Conservation (phyloP, 192 early-diverging fungal species). For the Podila epicladia region DNA sequence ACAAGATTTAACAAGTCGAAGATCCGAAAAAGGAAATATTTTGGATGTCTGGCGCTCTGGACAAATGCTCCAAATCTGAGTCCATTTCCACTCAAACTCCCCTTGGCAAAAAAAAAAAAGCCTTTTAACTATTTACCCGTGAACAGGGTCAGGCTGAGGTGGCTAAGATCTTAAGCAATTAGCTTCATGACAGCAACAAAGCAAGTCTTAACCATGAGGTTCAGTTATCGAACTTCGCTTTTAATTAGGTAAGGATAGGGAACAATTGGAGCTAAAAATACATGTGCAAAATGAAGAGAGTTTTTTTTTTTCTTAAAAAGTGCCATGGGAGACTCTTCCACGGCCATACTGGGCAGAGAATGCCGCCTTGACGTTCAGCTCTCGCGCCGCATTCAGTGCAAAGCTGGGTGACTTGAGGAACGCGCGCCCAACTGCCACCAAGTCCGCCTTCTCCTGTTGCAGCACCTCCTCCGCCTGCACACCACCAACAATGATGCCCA, state of each 20-base stretch:
- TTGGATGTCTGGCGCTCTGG: too few species aligned
- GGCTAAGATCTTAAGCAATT: neutral
- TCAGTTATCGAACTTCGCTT: too few species aligned
- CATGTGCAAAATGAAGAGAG: neutral
- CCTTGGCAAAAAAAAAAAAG: neutral
- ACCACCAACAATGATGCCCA: slow-evolving; percentile 76
- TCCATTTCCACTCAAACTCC: too few species aligned
- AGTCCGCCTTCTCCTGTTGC: slow-evolving; percentile 69
- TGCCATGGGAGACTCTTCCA: neutral
- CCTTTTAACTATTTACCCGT: neutral
- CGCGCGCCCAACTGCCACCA: slow-evolving; percentile 76
- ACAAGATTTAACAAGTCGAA: too few species aligned
- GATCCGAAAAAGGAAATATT: too few species aligned
- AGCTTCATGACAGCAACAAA: neutral
- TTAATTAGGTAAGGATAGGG: too few species aligned
- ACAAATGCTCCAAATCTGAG: too few species aligned
- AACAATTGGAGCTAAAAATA: neutral
- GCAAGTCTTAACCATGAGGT: neutral
- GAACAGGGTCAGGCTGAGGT: neutral
- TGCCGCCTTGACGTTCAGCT: slow-evolving; percentile 71
- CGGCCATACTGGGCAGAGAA: slow-evolving; percentile 69
- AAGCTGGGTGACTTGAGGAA: slow-evolving; percentile 76
- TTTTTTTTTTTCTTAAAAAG: neutral
- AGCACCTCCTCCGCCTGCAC: slow-evolving; percentile 79
- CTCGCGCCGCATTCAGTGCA: slow-evolving; percentile 66